Evolutionary conservation across 495 filamentous ascomycete genomes (phyloP), one percentile per base, ranked within the genome.

Genomic region (Penicillium paxilli): DNA sequence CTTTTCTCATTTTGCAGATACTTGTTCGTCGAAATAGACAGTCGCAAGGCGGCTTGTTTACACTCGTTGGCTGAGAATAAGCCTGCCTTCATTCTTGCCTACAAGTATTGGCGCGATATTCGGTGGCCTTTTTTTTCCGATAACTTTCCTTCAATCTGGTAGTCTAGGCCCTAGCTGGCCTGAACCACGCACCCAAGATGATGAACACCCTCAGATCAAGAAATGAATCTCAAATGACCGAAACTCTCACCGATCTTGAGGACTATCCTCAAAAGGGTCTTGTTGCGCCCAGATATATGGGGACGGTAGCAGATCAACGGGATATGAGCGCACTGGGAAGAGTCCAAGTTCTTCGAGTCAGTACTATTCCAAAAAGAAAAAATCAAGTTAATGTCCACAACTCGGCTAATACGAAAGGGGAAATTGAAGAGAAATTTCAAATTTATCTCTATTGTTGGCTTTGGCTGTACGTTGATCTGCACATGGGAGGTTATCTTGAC

Each of bases 401-500:
- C 25, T 4, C 14, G 14, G 42, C 52, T 65, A 41, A 62, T 52
- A 20, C 40, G 24, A n/a, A n/a, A n/a, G n/a, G 11, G 35, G 14
- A 16, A 25, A n/a, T n/a, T n/a, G n/a, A 42, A 80, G 78, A 67
- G 77, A 47, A 80, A 80, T 41, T 80, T 80, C 60, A 64, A 69
- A 49, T 79, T 78, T 47, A 61, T 79, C 6, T 78, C 76, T 2
- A 78, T 78, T 42, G 56, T 80, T 19, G 77, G 76, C 4, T 80
- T 80, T 52, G 68, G 64, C 5, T 74, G 72, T 33, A 74, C 70
- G 19, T 52, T 77, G 35, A 78, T 78, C 40, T 65, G 66, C 47
- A 77, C 75, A 35, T 78, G 74, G 75, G 75, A 78, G 55, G 72
- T 74, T 19, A 69, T 77, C 28, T 60, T 80, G 41, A 72, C 74